A percentile compares a stretch with the other conserved stretches of the same genome.
Evolutionary conservation across 2,329 filamentous ascomycete genomes (phyloP).

Genomic region (Dactylellina cionopaga): DNA sequence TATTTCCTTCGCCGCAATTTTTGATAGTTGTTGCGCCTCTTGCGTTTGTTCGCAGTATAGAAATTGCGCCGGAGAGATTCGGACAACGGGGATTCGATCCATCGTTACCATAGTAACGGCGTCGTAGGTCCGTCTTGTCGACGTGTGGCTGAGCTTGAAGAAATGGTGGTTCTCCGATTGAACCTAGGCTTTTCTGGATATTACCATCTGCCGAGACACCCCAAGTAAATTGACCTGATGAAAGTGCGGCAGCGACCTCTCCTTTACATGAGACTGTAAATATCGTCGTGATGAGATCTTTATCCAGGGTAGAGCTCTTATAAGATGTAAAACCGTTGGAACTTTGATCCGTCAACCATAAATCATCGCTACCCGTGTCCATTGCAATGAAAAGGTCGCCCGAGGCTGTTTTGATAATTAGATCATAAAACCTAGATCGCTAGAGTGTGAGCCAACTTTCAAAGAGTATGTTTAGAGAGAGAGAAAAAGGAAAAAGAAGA

Average conservation of each 20-base stretch:
- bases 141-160: neutral
- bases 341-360: neutral
- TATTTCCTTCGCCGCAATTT: conserved; percentile 16
- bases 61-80: neutral
- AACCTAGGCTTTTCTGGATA: neutral
- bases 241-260: too few species aligned
- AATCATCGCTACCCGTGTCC: neutral
- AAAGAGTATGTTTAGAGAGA: too few species aligned
- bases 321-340: neutral
- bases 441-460: neutral
- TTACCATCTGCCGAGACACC: neutral
- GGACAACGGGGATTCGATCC: conserved; percentile 20
- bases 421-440: conserved; percentile 6
- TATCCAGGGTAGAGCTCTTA: neutral
- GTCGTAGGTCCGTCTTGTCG: neutral
- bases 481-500: too few species aligned
- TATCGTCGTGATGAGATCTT: neutral
- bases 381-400: conserved; percentile 8
- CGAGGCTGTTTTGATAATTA: neutral
- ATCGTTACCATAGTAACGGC: conserved; percentile 10
- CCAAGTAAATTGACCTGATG: neutral
- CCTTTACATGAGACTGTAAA: conserved; percentile 5
- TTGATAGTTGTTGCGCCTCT: neutral
- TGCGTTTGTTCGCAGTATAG: neutral
- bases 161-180: neutral